These are phyloP conservation scores for Scheffersomyces ergatensis DNA, from an alignment of 805 yeast species.

Conservation along the genomic window DNA sequence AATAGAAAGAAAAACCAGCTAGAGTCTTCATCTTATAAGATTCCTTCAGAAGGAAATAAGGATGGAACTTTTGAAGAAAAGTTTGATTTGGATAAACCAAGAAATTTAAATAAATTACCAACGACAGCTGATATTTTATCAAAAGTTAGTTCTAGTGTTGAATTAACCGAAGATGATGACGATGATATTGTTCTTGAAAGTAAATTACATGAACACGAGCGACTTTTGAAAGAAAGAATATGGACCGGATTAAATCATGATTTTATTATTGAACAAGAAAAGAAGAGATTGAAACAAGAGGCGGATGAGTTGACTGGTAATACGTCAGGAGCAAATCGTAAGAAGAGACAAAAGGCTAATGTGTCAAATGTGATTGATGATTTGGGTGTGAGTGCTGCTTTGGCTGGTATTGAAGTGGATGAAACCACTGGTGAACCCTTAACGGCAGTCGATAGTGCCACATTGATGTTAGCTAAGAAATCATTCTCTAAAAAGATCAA, in stretches of 20 bases:
- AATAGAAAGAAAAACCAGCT: constrained; percentile 18
- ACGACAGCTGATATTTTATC: constrained; percentile 53
- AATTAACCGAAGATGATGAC: constrained; percentile 61
- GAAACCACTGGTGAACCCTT: constrained; percentile 38
- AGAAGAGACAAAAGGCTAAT: constrained; percentile 39
- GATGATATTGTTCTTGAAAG: constrained; percentile 73
- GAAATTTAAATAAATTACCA: constrained; percentile 56
- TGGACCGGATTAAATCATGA: constrained; percentile 93
- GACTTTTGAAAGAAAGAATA: constrained; percentile 69
- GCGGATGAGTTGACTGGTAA: constrained; percentile 88
- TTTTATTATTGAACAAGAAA: constrained; percentile 79
- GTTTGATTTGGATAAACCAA: constrained; percentile 30
- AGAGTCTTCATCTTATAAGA: constrained; percentile 14
- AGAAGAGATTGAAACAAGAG: constrained; percentile 75
- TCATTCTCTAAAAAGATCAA: constrained; percentile 86
- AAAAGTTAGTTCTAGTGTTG: constrained; percentile 58
- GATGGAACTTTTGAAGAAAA: constrained; percentile 7
- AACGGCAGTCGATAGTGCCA: constrained; percentile 78
- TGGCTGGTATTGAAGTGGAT: constrained; percentile 39
- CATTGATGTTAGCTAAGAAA: constrained; percentile 70
- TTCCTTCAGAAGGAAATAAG: constrained; percentile 6
- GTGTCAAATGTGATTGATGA: constrained; percentile 20
- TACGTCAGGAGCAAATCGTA: constrained; percentile 32
- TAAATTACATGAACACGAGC: constrained; percentile 66
- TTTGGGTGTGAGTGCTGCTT: constrained; percentile 28